Conservation (phyloP, 768 basidiomycete genomes). For the Leucocoprinus leucothites region DNA sequence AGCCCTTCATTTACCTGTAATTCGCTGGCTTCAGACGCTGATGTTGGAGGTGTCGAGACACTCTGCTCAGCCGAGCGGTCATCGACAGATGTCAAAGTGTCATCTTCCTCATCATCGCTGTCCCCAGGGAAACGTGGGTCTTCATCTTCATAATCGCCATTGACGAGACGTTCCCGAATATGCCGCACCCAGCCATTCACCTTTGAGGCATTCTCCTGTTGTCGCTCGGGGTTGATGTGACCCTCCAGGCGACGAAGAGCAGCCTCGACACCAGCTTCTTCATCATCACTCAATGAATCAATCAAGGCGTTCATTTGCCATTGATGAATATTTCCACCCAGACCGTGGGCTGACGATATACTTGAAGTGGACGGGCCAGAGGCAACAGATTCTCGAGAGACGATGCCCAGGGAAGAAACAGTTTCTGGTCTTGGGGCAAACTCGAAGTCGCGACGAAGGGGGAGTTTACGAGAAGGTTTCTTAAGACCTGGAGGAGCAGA, state of each 20-base stretch:
- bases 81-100: conserved; percentile 18
- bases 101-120: conserved; percentile 39
- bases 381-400: conserved; percentile 56
- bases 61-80: conserved; percentile 18
- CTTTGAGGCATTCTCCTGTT: conserved; percentile 69
- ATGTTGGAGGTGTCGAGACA: conserved; percentile 13
- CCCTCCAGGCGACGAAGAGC: conserved; percentile 82
- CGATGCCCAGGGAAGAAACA: conserved; percentile 79
- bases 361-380: conserved; percentile 45
- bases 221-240: conserved; percentile 71
- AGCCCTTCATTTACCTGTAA: conserved; percentile 1
- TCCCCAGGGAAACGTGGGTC: conserved; percentile 52
- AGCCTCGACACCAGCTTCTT: conserved; percentile 77
- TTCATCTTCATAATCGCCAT: conserved; percentile 62
- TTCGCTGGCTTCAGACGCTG: conserved; percentile 13
- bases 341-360: conserved; percentile 34
- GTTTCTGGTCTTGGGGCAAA: conserved; percentile 65
- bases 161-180: conserved; percentile 63
- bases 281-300: conserved; percentile 72
- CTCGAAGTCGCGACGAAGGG: conserved; percentile 77
- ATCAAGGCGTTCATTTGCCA: conserved; percentile 84
- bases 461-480: conserved; percentile 55
- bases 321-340: conserved; percentile 57
- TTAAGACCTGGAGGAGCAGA: conserved; percentile 51
- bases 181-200: conserved; percentile 81